Conservation (phyloP, 2,329 filamentous ascomycete species). For the Metarhizium guizhouense region DNA sequence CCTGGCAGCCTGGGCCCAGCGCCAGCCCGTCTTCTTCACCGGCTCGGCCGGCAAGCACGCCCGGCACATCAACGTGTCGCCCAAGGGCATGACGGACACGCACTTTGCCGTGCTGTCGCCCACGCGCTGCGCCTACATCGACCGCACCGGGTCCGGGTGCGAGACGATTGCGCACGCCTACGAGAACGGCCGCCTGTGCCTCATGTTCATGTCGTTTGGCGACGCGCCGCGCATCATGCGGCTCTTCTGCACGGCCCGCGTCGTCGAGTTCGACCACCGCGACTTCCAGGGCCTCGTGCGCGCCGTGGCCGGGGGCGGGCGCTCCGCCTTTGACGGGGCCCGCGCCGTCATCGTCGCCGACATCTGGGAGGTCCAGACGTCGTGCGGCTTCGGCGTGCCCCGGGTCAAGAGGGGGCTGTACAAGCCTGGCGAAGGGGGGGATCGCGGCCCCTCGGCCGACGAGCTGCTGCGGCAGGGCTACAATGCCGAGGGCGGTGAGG, state of each 20-base stretch:
- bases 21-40: conserved; percentile 67
- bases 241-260: conserved; percentile 49
- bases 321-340: conserved; percentile 35
- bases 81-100: conserved; percentile 58
- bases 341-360: conserved; percentile 53
- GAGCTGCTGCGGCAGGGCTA: too few relatives aligned
- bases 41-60: conserved; percentile 61
- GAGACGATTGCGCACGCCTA: conserved; percentile 70
- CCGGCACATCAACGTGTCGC: conserved; percentile 65
- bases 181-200: conserved; percentile 66
- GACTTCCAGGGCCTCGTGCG: conserved; percentile 40
- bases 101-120: conserved; percentile 52
- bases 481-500: too few relatives aligned
- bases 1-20: conserved; percentile 53
- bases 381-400: conserved; percentile 58
- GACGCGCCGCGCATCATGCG: conserved; percentile 51
- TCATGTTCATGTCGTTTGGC: conserved; percentile 65
- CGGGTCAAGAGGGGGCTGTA: conserved; percentile 34
- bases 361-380: conserved; percentile 58
- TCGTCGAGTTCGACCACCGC: conserved; percentile 51
- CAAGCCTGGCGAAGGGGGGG: too few relatives aligned
- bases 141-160: conserved; percentile 64
- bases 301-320: conserved; percentile 26
- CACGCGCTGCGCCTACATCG: conserved; percentile 59
- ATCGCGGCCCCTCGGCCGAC: too few relatives aligned